Evolutionary conservation across 768 basidiomycete genomes (phyloP).

Genomic region (Lentinula raphanica): DNA sequence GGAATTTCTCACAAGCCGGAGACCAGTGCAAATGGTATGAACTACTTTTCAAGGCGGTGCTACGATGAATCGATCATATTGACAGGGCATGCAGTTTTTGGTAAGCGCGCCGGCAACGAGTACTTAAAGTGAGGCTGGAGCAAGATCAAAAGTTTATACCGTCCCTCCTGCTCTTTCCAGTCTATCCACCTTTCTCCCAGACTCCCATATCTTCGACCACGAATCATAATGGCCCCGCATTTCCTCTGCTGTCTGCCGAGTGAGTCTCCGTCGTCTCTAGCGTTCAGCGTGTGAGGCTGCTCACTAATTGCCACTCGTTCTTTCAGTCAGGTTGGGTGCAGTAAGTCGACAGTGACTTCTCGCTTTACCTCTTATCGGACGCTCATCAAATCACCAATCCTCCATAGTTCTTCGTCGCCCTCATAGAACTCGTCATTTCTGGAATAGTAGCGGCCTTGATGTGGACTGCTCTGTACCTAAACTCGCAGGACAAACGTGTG

Average conservation of each 20-base stretch:
- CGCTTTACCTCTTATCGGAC: too few species aligned
- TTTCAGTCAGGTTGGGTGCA: constrained; percentile 1
- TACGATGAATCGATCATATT: too few species aligned
- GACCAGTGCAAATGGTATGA: too few species aligned
- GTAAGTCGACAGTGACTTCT: background rate
- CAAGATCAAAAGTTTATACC: background rate
- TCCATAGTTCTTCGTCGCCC: background rate
- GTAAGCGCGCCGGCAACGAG: background rate
- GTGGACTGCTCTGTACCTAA: background rate
- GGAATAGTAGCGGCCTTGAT: background rate
- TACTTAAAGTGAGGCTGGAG: background rate
- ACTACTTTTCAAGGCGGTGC: too few species aligned
- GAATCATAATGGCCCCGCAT: background rate
- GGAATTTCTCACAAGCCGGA: too few species aligned
- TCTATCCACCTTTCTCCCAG: background rate
- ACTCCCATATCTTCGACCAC: background rate
- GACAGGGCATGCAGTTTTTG: background rate
- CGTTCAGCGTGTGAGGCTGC: background rate
- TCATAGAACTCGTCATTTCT: background rate
- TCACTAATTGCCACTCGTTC: background rate
- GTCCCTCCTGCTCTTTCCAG: background rate
- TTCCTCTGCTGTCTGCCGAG: constrained; percentile 5
- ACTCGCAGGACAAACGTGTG: background rate
- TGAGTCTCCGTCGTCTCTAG: background rate
- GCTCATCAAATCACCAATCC: too few species aligned